A percentile compares a stretch with the other conserved stretches of the same genome.
phyloP scores from a whole-genome alignment of 345 rosid species.

The Combretum micranthum region DNA sequence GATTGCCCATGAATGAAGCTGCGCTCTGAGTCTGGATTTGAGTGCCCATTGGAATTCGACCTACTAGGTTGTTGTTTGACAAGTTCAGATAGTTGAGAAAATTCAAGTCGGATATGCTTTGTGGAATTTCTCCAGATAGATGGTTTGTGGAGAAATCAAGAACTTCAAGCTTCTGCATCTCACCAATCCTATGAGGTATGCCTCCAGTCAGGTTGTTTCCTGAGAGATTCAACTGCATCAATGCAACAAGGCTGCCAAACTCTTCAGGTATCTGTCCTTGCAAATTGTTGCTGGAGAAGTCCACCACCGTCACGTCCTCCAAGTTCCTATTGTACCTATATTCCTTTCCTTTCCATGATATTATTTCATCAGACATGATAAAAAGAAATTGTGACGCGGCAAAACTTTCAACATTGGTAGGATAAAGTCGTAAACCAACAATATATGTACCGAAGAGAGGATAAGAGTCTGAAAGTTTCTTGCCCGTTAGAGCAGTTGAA shows the following conservation, averaged over 20 bases:
- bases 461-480: too few species aligned
- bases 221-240: constrained; percentile 23
- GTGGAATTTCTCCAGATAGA: constrained; percentile 20
- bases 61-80: constrained; percentile 20
- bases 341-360: constrained; percentile 10
- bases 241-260: constrained; percentile 6
- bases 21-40: not conserved
- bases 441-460: too few species aligned
- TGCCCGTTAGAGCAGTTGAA: not conserved
- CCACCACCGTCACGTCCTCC: constrained; percentile 7
- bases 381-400: not conserved
- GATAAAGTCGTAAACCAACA: too few species aligned
- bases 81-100: constrained; percentile 14
- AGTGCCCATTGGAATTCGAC: not conserved
- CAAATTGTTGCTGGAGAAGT: constrained; percentile 20
- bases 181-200: constrained; percentile 10
- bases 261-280: constrained; percentile 15
- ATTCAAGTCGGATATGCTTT: constrained; percentile 11
- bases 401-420: not conserved
- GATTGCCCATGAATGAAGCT: not conserved
- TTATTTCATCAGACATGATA: not conserved
- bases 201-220: constrained; percentile 16
- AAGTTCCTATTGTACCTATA: not conserved
- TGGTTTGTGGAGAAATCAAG: constrained; percentile 24
- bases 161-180: constrained; percentile 13